Evolutionary conservation across 495 filamentous ascomycete genomes (phyloP), one percentile per base, ranked within the genome.

Genomic region (Penicilliopsis zonata): DNA sequence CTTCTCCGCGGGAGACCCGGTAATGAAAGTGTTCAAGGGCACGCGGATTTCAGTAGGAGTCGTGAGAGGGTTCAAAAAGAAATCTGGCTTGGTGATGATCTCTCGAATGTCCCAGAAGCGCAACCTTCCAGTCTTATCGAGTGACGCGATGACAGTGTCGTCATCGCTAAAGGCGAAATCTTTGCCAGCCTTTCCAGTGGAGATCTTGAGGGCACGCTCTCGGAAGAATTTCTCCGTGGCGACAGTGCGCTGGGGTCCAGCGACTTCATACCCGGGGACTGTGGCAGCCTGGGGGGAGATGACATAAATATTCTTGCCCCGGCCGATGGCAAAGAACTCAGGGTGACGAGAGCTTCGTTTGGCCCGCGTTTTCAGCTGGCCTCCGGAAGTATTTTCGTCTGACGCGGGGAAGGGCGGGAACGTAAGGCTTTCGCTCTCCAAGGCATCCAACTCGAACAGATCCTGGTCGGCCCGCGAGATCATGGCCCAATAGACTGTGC

Each of bases 151-250:
- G 16, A 84, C 72, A 1, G 78, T 82, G 49, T 99, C 92, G 57
- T 96, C 92, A 46, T 87, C 84, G 52, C 86, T 94, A 60, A 99
- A 99, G 28, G 78, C 74, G 51, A 96, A 99, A 44, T 99, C 92
- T 55, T 99, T 96, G 18, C 86, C 88, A 29, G 92, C 92, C 59
- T 99, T 99, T 31, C 92, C 92, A 33, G 86, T 95, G 28, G 83
- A 81, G 52, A 99, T 90, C 57, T 85, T 88, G 38, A 94, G 65
- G 23, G 79, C 75, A 45, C 81, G 87, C 40, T 93, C 78, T 39
- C 75, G 74, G 42, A 92, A 74, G 42, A 92, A 92, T 45, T 76
- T 84, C 49, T 92, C 82, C 3, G 71, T 82, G 49, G 92, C 81
- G 39, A 86, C 76, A 18, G 77, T 68, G 28, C 80, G 79, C 40